Evolutionary conservation across 352 stramenopile species (phyloP).

Genomic region (Globisporangium emineosum): DNA sequence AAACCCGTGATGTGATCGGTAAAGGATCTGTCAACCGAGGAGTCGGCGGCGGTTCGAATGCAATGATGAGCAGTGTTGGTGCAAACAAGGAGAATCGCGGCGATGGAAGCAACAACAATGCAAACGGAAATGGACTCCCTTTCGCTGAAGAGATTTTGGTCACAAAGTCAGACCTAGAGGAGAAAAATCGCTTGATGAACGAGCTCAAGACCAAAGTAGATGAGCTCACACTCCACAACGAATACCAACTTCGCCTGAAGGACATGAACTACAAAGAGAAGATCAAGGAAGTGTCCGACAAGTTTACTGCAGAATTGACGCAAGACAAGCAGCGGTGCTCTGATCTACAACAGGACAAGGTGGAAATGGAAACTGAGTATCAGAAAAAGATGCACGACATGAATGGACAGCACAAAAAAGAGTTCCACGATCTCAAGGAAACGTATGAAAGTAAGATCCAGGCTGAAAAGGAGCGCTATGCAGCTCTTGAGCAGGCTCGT

Average conservation of each 20-base stretch:
- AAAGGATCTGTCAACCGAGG: slow-evolving; percentile 40
- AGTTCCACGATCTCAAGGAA: slow-evolving; percentile 89
- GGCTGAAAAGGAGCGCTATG: slow-evolving; percentile 87
- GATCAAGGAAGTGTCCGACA: slow-evolving; percentile 94
- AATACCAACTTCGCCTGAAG: slow-evolving; percentile 94
- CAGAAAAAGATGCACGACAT: slow-evolving; percentile 91
- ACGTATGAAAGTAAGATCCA: slow-evolving; percentile 91
- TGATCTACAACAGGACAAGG: slow-evolving; percentile 88
- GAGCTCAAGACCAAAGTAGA: slow-evolving; percentile 95
- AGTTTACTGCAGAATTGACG: slow-evolving; percentile 92
- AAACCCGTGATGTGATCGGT: slow-evolving; percentile 62
- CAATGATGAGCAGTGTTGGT: slow-evolving; percentile 28
- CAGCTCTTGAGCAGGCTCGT: slow-evolving; percentile 72
- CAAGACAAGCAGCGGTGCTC: slow-evolving; percentile 90
- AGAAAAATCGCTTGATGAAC: slow-evolving; percentile 90
- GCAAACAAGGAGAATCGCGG: slow-evolving; percentile 23
- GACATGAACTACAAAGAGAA: slow-evolving; percentile 96
- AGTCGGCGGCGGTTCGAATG: slow-evolving; percentile 22
- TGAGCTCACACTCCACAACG: slow-evolving; percentile 92
- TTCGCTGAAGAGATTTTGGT: slow-evolving; percentile 93
- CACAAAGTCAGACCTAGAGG: slow-evolving; percentile 92
- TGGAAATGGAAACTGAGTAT: slow-evolving; percentile 89
- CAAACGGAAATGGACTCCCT: slow-evolving; percentile 52
- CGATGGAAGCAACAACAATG: slow-evolving; percentile 24
- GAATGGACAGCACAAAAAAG: slow-evolving; percentile 83